Percentiles rank a stretch among this genome's conserved stretches.
Conservation (phyloP, 768 basidiomycete species). For the Tylopilus balloui region DNA sequence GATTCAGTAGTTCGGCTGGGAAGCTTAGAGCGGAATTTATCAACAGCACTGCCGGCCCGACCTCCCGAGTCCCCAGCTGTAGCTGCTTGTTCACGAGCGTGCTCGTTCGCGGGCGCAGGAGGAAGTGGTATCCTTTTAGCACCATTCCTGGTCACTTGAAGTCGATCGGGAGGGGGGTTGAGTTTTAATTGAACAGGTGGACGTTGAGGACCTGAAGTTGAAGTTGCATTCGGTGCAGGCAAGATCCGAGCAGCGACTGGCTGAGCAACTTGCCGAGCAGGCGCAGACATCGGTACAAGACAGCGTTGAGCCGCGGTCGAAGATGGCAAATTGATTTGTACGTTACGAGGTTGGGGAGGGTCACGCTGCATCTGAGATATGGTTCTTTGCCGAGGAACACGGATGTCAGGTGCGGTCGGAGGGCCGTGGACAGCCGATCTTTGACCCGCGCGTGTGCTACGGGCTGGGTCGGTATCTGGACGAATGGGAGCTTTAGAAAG, state of each 20-base stretch:
- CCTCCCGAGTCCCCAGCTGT: not conserved
- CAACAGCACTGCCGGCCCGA: not conserved
- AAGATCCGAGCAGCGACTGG: conserved; percentile 2
- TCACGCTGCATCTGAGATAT: conserved; percentile 17
- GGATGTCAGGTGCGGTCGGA: conserved; percentile 1
- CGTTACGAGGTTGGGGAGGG: conserved; percentile 11
- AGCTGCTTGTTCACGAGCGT: conserved; percentile 1
- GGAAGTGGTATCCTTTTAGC: conserved; percentile 33
- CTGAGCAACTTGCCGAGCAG: conserved; percentile 8
- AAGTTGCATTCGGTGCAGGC: conserved; percentile 1
- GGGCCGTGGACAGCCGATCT: conserved; percentile 1
- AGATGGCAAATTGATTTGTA: conserved; percentile 15
- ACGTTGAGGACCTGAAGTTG: conserved; percentile 23
- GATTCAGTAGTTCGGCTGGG: conserved; percentile 6
- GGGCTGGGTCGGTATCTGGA: not conserved
- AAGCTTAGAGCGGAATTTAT: conserved; percentile 10
- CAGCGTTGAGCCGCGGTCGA: conserved; percentile 20
- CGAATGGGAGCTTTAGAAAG: conserved; percentile 13
- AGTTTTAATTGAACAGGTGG: conserved; percentile 21
- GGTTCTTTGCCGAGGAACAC: conserved; percentile 17
- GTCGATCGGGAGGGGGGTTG: conserved; percentile 18
- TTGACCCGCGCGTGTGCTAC: conserved; percentile 7
- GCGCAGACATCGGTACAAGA: conserved; percentile 10
- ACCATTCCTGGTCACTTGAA: conserved; percentile 28
- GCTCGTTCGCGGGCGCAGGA: conserved; percentile 3